Percentiles rank a stretch among this genome's conserved stretches.
Conservation (phyloP, 495 filamentous ascomycete species). For the Podospora australis region DNA sequence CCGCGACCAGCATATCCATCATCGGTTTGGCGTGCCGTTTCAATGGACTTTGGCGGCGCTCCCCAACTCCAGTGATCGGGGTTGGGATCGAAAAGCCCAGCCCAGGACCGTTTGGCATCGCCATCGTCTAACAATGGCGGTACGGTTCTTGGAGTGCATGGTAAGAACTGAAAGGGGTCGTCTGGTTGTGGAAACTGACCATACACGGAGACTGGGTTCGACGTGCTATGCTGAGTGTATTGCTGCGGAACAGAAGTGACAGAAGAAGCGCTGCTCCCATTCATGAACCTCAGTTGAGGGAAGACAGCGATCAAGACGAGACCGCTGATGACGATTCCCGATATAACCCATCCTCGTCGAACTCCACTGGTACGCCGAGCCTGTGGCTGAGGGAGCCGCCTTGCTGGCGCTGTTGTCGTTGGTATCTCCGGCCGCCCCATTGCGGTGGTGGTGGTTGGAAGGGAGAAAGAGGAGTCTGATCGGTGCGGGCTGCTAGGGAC, state of each 20-base stretch:
- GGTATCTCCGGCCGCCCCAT: too few species aligned
- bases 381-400: too few species aligned
- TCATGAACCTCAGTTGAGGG: background rate
- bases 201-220: constrained; percentile 23
- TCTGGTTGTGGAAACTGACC: constrained; percentile 32
- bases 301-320: constrained; percentile 6
- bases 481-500: too few species aligned
- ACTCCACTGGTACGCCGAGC: too few species aligned
- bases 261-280: background rate
- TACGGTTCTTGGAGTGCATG: constrained; percentile 34
- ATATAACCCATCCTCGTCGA: constrained; percentile 8
- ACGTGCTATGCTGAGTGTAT: background rate
- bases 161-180: constrained; percentile 38
- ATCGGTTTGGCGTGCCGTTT: constrained; percentile 6
- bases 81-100: constrained; percentile 34
- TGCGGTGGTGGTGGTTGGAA: too few species aligned
- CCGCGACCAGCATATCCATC: constrained; percentile 32
- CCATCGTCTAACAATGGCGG: constrained; percentile 33
- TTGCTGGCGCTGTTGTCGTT: too few species aligned
- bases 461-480: too few species aligned
- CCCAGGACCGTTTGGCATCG: constrained; percentile 28
- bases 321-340: constrained; percentile 1
- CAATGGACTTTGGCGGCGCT: constrained; percentile 6
- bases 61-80: constrained; percentile 41
- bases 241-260: background rate